Evolutionary conservation across 1,284 basidiomycete genomes (phyloP).

Genomic region (Naganishia sp.): DNA sequence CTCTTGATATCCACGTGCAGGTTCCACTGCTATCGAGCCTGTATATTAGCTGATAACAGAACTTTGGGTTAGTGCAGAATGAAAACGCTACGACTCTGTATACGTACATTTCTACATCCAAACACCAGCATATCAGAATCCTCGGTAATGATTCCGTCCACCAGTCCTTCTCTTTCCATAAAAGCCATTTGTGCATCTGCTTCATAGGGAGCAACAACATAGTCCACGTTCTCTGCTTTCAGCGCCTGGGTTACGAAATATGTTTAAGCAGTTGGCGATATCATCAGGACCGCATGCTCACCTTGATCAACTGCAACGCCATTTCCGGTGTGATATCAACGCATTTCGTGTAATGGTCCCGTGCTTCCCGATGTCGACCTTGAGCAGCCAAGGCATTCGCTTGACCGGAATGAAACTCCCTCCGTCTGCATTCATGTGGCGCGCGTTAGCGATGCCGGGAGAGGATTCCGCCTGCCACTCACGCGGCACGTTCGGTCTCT

Average conservation of each 20-base stretch:
- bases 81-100: background rate
- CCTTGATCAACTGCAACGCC: constrained; percentile 97
- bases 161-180: constrained; percentile 77
- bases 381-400: constrained; percentile 74
- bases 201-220: constrained; percentile 97
- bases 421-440: constrained; percentile 25
- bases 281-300: constrained; percentile 44
- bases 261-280: background rate
- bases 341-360: constrained; percentile 86
- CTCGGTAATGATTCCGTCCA: constrained; percentile 93
- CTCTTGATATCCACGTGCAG: constrained; percentile 76
- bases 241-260: constrained; percentile 63
- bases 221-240: constrained; percentile 72
- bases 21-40: constrained; percentile 79
- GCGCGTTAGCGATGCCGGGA: background rate
- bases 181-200: constrained; percentile 96
- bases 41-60: constrained; percentile 59
- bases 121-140: constrained; percentile 98
- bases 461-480: background rate
- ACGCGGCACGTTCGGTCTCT: constrained; percentile 72
- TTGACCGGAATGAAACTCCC: constrained; percentile 56
- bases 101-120: constrained; percentile 78
- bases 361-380: constrained; percentile 75
- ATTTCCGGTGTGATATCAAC: constrained; percentile 95
- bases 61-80: background rate